A percentile compares a stretch with the other conserved stretches of the same genome.
Evolutionary conservation across 345 rosid genomes (phyloP).

Genomic region (Citrus reticulata): DNA sequence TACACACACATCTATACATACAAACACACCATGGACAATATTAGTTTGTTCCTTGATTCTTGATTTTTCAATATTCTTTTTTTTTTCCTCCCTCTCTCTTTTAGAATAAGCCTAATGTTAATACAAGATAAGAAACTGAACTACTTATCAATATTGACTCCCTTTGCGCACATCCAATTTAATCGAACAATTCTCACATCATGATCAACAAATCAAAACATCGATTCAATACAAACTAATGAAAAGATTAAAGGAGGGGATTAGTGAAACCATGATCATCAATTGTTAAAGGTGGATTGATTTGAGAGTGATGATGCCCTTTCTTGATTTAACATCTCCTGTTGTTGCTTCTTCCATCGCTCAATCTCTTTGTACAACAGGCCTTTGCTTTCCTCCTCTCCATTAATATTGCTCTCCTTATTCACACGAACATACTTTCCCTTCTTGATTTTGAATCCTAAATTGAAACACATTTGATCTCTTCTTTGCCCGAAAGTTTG

Average conservation of each 20-base stretch:
- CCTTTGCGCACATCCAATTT: background rate
- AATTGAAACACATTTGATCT: conserved; percentile 42
- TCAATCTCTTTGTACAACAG: conserved; percentile 37
- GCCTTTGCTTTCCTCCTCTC: conserved; percentile 33
- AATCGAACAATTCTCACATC: background rate
- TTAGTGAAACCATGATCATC: background rate
- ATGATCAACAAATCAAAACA: background rate
- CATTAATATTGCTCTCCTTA: conserved; percentile 10
- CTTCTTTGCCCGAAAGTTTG: background rate
- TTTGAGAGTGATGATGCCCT: background rate
- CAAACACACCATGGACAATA: background rate
- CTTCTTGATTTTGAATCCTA: conserved; percentile 31
- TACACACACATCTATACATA: no score
- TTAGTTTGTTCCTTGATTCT: background rate
- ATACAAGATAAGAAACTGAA: background rate
- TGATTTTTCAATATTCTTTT: no score
- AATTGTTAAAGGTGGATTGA: background rate
- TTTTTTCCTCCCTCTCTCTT: background rate
- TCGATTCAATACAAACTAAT: background rate
- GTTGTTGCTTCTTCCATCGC: conserved; percentile 41
- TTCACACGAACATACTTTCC: conserved; percentile 22
- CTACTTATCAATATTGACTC: background rate
- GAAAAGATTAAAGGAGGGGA: background rate
- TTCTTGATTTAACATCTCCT: conserved; percentile 21
- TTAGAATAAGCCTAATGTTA: background rate